Conservation (phyloP, 2,329 filamentous ascomycete genomes). For the Graphiopsis chlorocephala region DNA sequence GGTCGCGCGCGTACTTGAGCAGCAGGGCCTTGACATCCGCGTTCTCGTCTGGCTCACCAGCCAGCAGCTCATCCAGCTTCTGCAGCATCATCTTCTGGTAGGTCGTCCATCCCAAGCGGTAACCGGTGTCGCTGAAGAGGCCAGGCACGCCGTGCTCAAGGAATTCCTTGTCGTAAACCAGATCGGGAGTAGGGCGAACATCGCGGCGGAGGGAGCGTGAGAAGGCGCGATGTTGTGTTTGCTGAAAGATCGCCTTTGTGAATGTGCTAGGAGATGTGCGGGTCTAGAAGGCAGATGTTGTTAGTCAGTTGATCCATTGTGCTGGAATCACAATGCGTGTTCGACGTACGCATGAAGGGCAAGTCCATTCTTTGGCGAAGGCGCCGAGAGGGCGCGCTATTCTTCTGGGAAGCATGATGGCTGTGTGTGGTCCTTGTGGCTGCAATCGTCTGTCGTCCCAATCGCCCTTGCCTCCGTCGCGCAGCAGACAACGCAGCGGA, state of each 20-base stretch:
- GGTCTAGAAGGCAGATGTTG: conserved; percentile 19
- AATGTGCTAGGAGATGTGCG: conserved; percentile 15
- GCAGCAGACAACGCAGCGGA: conserved; percentile 5
- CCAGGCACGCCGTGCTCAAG: conserved; percentile 60
- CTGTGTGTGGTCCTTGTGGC: conserved; percentile 10
- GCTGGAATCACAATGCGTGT: background rate
- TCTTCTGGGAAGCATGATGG: conserved; percentile 33
- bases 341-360: conserved; percentile 30
- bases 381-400: conserved; percentile 26
- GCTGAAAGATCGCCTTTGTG: conserved; percentile 16
- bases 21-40: conserved; percentile 65
- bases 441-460: background rate
- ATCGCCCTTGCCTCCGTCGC: background rate
- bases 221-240: conserved; percentile 23
- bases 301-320: background rate
- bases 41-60: conserved; percentile 66
- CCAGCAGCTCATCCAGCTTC: conserved; percentile 71
- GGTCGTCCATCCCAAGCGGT: conserved; percentile 74
- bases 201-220: conserved; percentile 39
- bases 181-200: conserved; percentile 37
- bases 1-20: conserved; percentile 74
- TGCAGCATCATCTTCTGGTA: conserved; percentile 74
- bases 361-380: conserved; percentile 28
- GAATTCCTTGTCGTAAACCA: conserved; percentile 48
- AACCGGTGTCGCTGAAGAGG: conserved; percentile 67